phyloP scores from a whole-genome alignment of 345 rosid genomes.

The Laguncularia racemosa region DNA sequence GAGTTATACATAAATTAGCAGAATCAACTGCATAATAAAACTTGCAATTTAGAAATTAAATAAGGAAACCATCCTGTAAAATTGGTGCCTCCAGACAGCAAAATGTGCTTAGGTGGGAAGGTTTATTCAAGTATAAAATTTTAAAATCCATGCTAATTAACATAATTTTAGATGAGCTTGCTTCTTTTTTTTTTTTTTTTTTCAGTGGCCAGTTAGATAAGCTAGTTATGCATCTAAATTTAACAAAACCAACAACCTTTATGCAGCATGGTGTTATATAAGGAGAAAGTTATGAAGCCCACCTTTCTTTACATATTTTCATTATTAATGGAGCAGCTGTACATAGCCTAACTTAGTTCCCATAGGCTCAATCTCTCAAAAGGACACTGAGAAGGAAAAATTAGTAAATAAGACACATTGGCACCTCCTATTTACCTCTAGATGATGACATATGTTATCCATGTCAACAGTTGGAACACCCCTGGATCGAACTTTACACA shows the following conservation, averaged over 20 bases:
- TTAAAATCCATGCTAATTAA: not conserved
- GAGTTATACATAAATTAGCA: not conserved
- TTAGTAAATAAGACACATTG: no score
- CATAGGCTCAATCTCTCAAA: no score
- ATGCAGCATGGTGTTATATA: no score
- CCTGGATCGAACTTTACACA: slow-evolving; percentile 76
- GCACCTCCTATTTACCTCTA: slow-evolving; percentile 46
- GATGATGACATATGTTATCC: slow-evolving; percentile 73
- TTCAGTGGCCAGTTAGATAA: not conserved
- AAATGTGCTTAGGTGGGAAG: no score
- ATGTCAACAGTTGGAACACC: slow-evolving; percentile 94
- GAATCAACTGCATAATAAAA: not conserved
- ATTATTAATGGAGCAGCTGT: no score
- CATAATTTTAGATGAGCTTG: no score
- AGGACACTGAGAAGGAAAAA: no score
- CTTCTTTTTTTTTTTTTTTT: no score
- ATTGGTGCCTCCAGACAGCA: not conserved
- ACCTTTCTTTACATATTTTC: no score
- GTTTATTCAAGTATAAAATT: not conserved
- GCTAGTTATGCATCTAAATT: not conserved
- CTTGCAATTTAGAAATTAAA: not conserved
- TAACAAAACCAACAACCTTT: no score
- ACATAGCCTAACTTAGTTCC: no score
- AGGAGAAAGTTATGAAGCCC: no score
- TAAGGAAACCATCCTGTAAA: not conserved